A percentile compares a stretch with the other conserved stretches of the same genome.
These are phyloP conservation scores for Blepharisma stoltei DNA, from an alignment of 73 alveolate species.

Conservation along the genomic window DNA sequence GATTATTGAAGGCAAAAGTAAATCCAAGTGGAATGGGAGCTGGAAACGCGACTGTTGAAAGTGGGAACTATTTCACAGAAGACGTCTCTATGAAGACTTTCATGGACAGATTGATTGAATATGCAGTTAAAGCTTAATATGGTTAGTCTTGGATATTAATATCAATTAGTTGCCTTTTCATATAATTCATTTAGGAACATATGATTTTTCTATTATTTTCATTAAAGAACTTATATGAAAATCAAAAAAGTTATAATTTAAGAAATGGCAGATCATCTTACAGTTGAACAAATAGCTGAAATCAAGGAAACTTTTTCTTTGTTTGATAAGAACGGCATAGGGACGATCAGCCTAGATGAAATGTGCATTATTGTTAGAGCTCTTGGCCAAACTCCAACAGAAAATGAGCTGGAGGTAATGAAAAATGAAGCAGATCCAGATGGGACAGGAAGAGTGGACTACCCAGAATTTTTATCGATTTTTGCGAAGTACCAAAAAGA, in stretches of 20 bases:
- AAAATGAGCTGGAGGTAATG: conserved; percentile 65
- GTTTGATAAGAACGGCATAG: conserved; percentile 83
- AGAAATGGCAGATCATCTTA: conserved; percentile 30
- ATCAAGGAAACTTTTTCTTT: conserved; percentile 66
- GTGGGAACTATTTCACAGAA: conserved; percentile 87
- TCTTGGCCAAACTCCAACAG: conserved; percentile 73
- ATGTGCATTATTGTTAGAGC: conserved; percentile 67
- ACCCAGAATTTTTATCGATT: background rate
- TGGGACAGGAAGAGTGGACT: conserved; percentile 55
- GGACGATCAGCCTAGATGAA: conserved; percentile 62
- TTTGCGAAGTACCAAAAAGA: background rate
- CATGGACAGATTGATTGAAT: conserved; percentile 86
- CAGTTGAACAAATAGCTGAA: conserved; percentile 41
- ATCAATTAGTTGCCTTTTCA: background rate
- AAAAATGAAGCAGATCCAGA: conserved; percentile 70
- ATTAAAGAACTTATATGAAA: too few species aligned
- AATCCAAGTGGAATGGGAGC: conserved; percentile 80
- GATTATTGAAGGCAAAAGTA: conserved; percentile 83
- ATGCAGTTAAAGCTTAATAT: conserved; percentile 67
- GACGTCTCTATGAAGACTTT: conserved; percentile 90
- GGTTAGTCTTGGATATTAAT: conserved; percentile 34
- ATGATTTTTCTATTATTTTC: too few species aligned
- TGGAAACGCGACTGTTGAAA: conserved; percentile 66
- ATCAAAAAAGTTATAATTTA: background rate
- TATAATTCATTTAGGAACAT: background rate